Base-by-base conservation (phyloP, 495 filamentous ascomycete species). In the Halenospora varia region DNA sequence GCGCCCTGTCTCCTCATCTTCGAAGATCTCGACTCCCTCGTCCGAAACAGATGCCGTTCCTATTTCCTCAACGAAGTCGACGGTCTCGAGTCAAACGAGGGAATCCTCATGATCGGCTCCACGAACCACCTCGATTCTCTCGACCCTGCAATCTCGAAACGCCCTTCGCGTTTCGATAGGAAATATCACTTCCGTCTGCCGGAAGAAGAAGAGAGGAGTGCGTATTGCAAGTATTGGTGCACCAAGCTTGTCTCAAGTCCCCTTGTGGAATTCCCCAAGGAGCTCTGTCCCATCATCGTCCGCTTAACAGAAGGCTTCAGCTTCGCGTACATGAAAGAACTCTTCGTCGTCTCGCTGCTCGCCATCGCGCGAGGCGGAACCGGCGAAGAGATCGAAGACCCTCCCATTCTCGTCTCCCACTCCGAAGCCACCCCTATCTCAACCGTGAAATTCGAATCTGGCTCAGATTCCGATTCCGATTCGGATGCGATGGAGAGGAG, bases 41-140 rank as follows among this genome's bases (percentile, higher is more conserved):
- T 87, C 9, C 75, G 71, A 0, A 72, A 76, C 45, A 53, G 58
- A 9, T 76, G 79, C 17, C 71, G 83, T 10, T 80, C 75, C 54
- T 88, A 84, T 68, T 88, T 89, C 65, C 72, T 89, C 29, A 88
- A 88, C 61, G 82, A 88, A 61, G 77, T 88, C 2, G 86, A 88
- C 61, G 86, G 86, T 1, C 68, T 88, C 23, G 82, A 82, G 59
- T 75, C 71, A 58, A 88, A 88, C 59, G 78, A 86, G 62, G 84
- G 83, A 42, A 83, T 87, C 53, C 74, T 86, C 59, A 85, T 87
- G 68, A 66, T 88, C 29, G 84, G 78, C 3, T 79, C 72, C 45
- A 86, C 84, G 10, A 88, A 88, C 61, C 75, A 87, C 59, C 60
- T 83, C 1, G 81, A 81, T 1, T 70, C 67, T 1, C 68, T 85